Evolutionary conservation across 345 rosid genomes (phyloP), one percentile per base, ranked within the genome.

Genomic region (Cardamine chenopodiifolia): DNA sequence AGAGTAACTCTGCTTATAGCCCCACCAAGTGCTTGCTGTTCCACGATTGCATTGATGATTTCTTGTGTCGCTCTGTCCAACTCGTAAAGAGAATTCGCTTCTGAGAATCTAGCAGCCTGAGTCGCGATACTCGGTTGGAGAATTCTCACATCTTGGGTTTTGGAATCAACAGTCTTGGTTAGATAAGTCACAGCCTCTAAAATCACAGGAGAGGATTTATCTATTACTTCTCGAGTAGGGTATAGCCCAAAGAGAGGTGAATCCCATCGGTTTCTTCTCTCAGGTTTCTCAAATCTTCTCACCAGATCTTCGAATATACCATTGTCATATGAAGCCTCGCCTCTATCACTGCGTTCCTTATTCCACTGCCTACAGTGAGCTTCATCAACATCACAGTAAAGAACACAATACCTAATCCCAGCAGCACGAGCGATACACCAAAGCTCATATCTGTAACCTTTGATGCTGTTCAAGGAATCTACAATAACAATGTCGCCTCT

Each of bases 391-490:
- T 92, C 90, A 31, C 96, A 89, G 68, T 66, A 92, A 7, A 92
- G 20, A 37, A 92, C 90, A 35, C 99, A 88, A 68, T 96, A 89
- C 83, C 97, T 87, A 71, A 82, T 88, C 44, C 97, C 93, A 0
- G 97, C 85, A 13, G 97, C 96, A 17, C 97, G 96, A 4, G 99
- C 99, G 70, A 96, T 80, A 72, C 99, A 92, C 99, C 97, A 96
- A 8, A 92, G 77, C 83, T 96, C 97, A 4, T 92, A 96, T 76
- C 97, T 84, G 73, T 92, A 92, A 64, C 99, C 98, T 83, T 96
- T 96, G 71, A 96, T 92, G 76, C 84, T 89, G 71, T 96, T 92
- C 85, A 92, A 82, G 39, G 99, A 96, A 87, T 96, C 98, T 22
- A 92, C 89, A 14, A 96, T 89, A 52, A 90, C 82, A 14, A 92